Base-by-base conservation (phyloP, 1,284 basidiomycete genomes). In the Ustilago hordei region DNA sequence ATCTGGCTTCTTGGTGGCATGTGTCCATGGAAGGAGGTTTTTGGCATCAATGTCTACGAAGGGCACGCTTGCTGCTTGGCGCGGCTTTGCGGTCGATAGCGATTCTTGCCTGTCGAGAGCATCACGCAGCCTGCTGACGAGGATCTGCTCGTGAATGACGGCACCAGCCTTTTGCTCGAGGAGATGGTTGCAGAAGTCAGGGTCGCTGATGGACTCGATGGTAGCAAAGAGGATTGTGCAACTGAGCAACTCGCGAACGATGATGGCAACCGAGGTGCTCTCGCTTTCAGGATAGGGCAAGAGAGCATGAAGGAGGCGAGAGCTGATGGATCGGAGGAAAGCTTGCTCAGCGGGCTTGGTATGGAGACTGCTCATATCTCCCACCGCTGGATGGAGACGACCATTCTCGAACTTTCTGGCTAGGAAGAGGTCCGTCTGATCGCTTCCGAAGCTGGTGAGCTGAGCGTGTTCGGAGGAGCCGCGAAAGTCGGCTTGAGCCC, bases 151-250 rank as follows among this genome's bases (percentile, higher is more conserved):
- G 74, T 93, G 92, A 69, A 95, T 94, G 43, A 91, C 93, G 71
- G 91, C 93, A 31, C 93, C 93, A 50, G 94, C 93, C 87, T 93
- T 90, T 87, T 95, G 92, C 85, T 98, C 95, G 60, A 98, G 93
- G 54, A 91, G 90, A 62, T 91, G 89, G 87, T 98, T 98, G 94
- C 95, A 98, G 48, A 97, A 97, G 86, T 98, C 96, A 17, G 95
- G 93, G 84, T 98, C 95, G 56, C 93, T 90, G 52, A 98, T 84
- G 91, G 95, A 93, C 63, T 98, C 93, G 88, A 98, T 92, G 62
- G 96, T 86, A 3, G 95, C 94, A 81, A 92, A 91, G 36, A 98
- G 85, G 6, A 97, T 90, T 1, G 92, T 88, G 81, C 93, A 95
- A 6, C 93, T 90, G 3, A 93, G 88, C 78, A 98, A 90, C 86